A percentile compares a stretch with the other conserved stretches of the same genome.
Conservation (phyloP, 805 yeast genomes). For the Saccharomycopsis olivae region DNA sequence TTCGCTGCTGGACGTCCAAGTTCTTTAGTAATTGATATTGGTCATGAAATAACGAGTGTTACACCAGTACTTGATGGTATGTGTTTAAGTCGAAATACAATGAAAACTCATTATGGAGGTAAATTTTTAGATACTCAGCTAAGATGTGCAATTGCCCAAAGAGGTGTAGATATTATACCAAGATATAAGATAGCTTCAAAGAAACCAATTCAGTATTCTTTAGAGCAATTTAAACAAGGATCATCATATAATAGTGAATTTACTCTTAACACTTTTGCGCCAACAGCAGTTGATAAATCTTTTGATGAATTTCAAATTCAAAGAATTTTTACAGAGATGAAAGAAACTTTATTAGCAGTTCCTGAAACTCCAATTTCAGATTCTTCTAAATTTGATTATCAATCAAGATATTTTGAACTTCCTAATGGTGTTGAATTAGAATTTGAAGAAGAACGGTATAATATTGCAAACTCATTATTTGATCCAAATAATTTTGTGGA, state of each 20-base stretch:
- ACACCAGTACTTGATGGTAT: slow-evolving; percentile 81
- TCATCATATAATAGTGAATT: slow-evolving; percentile 19
- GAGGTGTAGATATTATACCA: slow-evolving; percentile 30
- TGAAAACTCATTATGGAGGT: slow-evolving; percentile 69
- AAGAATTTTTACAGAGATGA: slow-evolving; percentile 57
- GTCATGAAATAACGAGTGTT: slow-evolving; percentile 66
- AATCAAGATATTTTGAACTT: slow-evolving; percentile 49
- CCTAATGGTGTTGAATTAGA: slow-evolving; percentile 66
- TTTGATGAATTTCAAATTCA: slow-evolving; percentile 47
- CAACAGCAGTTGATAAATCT: slow-evolving; percentile 34
- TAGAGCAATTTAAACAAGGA: slow-evolving; percentile 10
- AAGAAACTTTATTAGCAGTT: slow-evolving; percentile 56
- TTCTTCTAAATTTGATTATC: slow-evolving; percentile 16
- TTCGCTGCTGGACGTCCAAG: slow-evolving; percentile 85
- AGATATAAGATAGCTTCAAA: slow-evolving; percentile 43
- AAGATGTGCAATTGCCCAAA: slow-evolving; percentile 13
- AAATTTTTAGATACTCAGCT: slow-evolving; percentile 31
- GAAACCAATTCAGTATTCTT: slow-evolving; percentile 19
- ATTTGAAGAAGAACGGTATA: slow-evolving; percentile 48
- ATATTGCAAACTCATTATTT: slow-evolving; percentile 65
- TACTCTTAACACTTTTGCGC: slow-evolving; percentile 24
- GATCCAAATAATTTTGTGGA: slow-evolving; percentile 39
- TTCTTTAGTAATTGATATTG: slow-evolving; percentile 77
- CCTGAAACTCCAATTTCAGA: slow-evolving; percentile 31
- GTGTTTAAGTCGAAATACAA: slow-evolving; percentile 57